Evolutionary conservation across 1,284 basidiomycete species (phyloP), one percentile per base, ranked within the genome.

Genomic region (Ustilago vetiveriae): DNA sequence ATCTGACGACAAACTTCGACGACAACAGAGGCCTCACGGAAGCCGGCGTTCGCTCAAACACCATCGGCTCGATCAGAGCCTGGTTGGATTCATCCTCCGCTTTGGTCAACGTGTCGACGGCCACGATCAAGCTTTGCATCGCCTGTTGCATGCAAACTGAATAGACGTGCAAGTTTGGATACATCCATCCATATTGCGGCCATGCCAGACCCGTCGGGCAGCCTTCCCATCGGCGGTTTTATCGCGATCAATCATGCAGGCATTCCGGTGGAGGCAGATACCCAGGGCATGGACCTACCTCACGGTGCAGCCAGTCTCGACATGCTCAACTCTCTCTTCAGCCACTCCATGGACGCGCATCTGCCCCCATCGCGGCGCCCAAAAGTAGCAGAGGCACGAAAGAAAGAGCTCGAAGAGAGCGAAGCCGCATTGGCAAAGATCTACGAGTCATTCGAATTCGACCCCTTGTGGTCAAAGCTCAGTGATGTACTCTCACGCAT

Each of bases 381-480:
- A 16, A 3, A 46, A 42, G 2, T 22, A 27, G 39, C 33, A 29
- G 66, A 69, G 17, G 40, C 59, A 6, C 59, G 51, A 21, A 69
- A 59, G 49, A 63, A 55, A 51, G 63, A 56, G 35, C 56, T 92
- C 78, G 91, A 91, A 79, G 90, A 78, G 42, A 70, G 78, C 27
- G 80, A 79, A 56, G 71, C 67, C 17, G 58, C 68, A 50, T 68
- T 81, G 17, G 72, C 76, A 19, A 55, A 72, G 42, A 79, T 80
- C 23, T 82, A 81, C 62, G 79, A 81, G 44, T 47, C 57, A 16
- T 80, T 81, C 48, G 55, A 80, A 11, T 79, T 81, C 47, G 72
- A 74, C 5, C 47, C 62, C 22, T 56, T 81, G 19, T 81, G 80
- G 80, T 48, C 54, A 11, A 72, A 73, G 49, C 66, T 81, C 24